Evolutionary conservation across 768 basidiomycete genomes (phyloP).

Genomic region (Kondoa subrosea): DNA sequence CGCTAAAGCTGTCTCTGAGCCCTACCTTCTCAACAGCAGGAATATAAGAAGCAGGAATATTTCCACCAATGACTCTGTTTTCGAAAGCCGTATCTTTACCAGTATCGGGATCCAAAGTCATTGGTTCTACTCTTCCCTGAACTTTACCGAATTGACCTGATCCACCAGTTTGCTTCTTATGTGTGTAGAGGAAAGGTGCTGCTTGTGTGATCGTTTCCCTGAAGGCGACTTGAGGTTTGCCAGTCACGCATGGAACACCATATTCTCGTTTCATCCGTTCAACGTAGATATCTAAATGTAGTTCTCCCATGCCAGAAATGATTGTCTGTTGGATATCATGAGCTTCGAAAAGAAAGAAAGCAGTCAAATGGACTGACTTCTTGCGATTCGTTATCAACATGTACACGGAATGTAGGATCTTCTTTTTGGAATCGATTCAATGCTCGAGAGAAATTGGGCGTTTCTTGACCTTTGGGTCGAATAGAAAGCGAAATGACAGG

Average conservation of each 20-base stretch:
- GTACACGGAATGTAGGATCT: conserved; percentile 95
- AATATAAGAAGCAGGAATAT: conserved; percentile 76
- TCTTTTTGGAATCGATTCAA: conserved; percentile 96
- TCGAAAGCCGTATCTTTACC: conserved; percentile 64
- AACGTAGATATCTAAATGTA: conserved; percentile 96
- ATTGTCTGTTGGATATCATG: conserved; percentile 45
- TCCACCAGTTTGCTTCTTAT: conserved; percentile 97
- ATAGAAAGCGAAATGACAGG: conserved; percentile 93
- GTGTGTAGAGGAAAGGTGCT: conserved; percentile 71
- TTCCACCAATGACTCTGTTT: conserved; percentile 76
- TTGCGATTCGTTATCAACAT: conserved; percentile 81
- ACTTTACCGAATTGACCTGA: conserved; percentile 93
- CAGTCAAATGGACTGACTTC: conserved; percentile 37
- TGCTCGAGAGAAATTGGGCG: conserved; percentile 90
- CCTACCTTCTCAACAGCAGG: conserved; percentile 85
- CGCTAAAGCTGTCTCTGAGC: neutral
- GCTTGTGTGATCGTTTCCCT: conserved; percentile 78
- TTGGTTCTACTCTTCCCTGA: conserved; percentile 75
- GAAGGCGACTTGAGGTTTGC: conserved; percentile 91
- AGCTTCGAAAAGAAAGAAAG: conserved; percentile 34
- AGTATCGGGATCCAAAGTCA: conserved; percentile 54
- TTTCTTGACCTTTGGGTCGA: conserved; percentile 77
- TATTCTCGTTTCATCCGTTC: conserved; percentile 98
- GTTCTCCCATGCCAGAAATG: conserved; percentile 98
- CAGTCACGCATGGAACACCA: conserved; percentile 76